Conservation (phyloP, 129 eudicot species). For the Chrysanthemum lavandulifolium region DNA sequence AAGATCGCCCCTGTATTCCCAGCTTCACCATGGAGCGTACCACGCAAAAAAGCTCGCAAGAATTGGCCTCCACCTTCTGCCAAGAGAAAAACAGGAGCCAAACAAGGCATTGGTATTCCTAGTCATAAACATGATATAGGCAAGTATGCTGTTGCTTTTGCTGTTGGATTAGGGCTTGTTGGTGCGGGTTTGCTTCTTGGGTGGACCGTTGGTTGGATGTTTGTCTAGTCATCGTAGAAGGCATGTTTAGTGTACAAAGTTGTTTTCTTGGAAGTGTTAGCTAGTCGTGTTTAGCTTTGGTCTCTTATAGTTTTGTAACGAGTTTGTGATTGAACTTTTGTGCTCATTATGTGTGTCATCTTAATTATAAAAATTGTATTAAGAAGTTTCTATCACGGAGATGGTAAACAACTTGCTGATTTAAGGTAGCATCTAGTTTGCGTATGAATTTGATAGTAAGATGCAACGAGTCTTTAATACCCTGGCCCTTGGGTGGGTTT, state of each 20-base stretch:
- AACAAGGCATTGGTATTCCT: constrained; percentile 26
- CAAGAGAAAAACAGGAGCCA: constrained; percentile 40
- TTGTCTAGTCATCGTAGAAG: constrained; percentile 34
- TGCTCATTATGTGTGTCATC: constrained; percentile 20
- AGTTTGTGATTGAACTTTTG: constrained; percentile 9
- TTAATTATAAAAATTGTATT: background rate
- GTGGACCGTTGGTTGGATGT: constrained; percentile 89
- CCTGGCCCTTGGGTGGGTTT: too few relatives aligned
- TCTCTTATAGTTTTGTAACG: constrained; percentile 24
- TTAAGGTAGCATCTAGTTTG: too few relatives aligned
- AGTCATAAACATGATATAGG: constrained; percentile 40
- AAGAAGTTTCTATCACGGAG: background rate
- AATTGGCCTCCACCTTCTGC: constrained; percentile 6
- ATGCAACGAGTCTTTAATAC: too few relatives aligned
- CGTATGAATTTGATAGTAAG: too few relatives aligned
- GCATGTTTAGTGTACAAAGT: constrained; percentile 32
- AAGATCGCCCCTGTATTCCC: constrained; percentile 41
- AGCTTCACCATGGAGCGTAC: constrained; percentile 46
- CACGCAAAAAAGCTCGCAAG: constrained; percentile 40
- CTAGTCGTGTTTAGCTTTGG: constrained; percentile 20
- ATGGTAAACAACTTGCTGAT: too few relatives aligned
- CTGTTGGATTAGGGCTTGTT: constrained; percentile 81
- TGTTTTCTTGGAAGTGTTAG: constrained; percentile 3
- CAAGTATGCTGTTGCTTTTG: constrained; percentile 63
- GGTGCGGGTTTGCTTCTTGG: constrained; percentile 93